These are phyloP conservation scores for Paramecium sexaurelia DNA, from an alignment of 73 alveolate species.

Conservation along the genomic window DNA sequence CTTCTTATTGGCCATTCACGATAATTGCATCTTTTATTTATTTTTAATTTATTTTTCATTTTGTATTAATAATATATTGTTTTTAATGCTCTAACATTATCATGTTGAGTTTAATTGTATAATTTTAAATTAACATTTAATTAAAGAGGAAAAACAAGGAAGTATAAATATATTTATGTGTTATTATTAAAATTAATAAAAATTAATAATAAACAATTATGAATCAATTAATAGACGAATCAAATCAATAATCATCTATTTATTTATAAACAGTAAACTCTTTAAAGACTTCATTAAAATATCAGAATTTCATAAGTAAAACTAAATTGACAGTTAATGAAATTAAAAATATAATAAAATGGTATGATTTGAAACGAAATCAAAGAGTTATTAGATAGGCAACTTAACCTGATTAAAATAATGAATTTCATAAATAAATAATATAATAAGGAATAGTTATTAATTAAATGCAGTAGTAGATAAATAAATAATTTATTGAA, in stretches of 20 bases:
- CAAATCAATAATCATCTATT: neutral
- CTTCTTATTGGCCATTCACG: conserved; percentile 55
- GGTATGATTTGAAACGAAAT: conserved; percentile 36
- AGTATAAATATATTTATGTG: neutral
- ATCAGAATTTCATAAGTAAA: neutral
- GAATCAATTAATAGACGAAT: neutral
- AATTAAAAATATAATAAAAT: neutral
- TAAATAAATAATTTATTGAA: neutral
- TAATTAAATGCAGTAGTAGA: neutral
- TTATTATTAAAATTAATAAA: neutral
- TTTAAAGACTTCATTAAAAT: neutral
- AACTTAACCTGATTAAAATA: neutral
- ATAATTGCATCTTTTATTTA: conserved; percentile 55
- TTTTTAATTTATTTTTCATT: conserved; percentile 21
- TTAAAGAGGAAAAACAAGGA: neutral
- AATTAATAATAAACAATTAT: neutral
- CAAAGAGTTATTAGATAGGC: neutral
- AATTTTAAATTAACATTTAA: neutral
- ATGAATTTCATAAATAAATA: neutral
- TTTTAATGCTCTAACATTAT: neutral
- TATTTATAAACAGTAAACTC: neutral
- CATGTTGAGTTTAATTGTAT: neutral
- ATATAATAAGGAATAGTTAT: neutral
- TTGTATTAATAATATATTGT: neutral
- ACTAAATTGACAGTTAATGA: conserved; percentile 11